Evolutionary conservation across 306 rosid genomes (phyloP), one percentile per base, ranked within the genome.

Genomic region (Cucurbita maxima): DNA sequence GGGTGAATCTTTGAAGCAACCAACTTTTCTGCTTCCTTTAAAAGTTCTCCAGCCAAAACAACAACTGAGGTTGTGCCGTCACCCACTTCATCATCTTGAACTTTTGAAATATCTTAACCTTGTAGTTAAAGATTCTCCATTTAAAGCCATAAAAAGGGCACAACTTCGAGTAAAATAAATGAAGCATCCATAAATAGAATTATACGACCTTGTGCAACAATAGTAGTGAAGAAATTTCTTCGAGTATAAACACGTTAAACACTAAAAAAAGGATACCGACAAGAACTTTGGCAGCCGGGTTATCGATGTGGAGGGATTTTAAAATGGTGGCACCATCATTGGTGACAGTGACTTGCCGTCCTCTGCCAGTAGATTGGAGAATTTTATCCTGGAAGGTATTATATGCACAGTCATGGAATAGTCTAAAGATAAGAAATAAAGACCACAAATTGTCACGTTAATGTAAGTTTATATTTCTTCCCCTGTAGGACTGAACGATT

Each of bases 11-110:
- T 94, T 40, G 85, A 78, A 38, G 92, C 90, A 54, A 95, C 93
- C 75, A 95, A 89, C 86, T 91, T 95, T 83, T 95, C 99, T 37
- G 99, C 97, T 81, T 95, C 97, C 81, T 91, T 83, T 62, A 95
- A 78, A 58, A 95, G 97, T 77, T 95, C 99, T 40, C 99, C 99
- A 51, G 99, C 99, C 86, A 95, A 80, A 54, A 95, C 97, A 83
- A 95, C 99, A 81, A 95, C 99, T 50, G 99, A 95, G 70, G 99
- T 95, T 63, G 99, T 95, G 74, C 99, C 99, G 75, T 91, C 97
- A 55, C 99, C 99, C 83, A 95, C 99, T 82, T 95, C 99, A 79
- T 95, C 99, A 77, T 95, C 99, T 88, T 95, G 99, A 76, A 91
- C 99, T 89, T 95, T 95, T 72, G 97, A 95, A 78, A 95, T 89